Evolutionary conservation across 139 green algal genomes (phyloP), one percentile per base, ranked within the genome.

Genomic region (Volvox reticuliferus): DNA sequence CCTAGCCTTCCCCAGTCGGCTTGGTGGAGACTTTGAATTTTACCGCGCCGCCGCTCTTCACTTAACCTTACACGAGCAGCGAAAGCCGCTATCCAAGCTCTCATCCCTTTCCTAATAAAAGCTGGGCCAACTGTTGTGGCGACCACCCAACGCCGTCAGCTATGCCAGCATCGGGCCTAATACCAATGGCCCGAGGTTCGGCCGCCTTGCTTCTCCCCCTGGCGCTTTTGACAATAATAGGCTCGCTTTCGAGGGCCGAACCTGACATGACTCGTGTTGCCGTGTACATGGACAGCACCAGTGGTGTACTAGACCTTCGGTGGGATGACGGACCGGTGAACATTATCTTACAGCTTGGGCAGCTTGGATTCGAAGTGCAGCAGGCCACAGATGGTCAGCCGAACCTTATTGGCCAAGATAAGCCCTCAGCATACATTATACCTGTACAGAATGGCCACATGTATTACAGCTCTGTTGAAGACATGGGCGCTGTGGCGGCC

Each of bases 391-490:
- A 0, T 13, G 69, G n/a, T 0, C 69, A 69, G 26, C 44, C 69
- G 19, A 33, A 26, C 17, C 37, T 73, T 32, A 0, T 17, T 18
- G 44, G 69, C 69, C 6, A 33, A 0, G 16, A 73, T 21, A 3
- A 26, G 0, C 69, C 37, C 6, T 32, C 3, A 0, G 69, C 44
- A 0, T 82, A 89, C 69, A n/a, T 89, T 16, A 71, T 88, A 13
- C 84, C 84, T 22, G 84, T 28, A 26, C 84, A 89, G 37, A 69
- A 89, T 19, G 68, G 84, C 67, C 67, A n/a, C 35, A 24, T 22
- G 6, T 68, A 67, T 32, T 88, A 88, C 36, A 69, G 35, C 33
- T 37, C 67, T 30, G 83, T 44, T n/a, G 83, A 88, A 33, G 83
- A 88, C 28, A 88, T 88, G 83, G 2, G 0, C 21, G 37, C 69